Conservation (phyloP, 371 early-diverging fungal species). For the Circinella umbellata region DNA sequence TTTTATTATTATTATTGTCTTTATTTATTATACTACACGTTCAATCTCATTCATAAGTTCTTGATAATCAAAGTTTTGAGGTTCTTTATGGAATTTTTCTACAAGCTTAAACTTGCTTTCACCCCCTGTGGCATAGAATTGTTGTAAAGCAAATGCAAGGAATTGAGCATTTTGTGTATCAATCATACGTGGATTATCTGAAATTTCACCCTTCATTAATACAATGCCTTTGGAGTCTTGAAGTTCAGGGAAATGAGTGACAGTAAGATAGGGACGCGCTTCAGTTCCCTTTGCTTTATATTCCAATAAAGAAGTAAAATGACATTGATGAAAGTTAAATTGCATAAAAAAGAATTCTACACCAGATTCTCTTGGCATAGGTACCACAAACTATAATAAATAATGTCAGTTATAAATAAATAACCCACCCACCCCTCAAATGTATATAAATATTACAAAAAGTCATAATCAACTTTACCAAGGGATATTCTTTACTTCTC, state of each 20-base stretch:
- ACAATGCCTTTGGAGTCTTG: slow-evolving; percentile 80
- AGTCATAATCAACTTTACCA: slow-evolving; percentile 64
- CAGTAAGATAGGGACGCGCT: slow-evolving; percentile 83
- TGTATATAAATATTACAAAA: no score
- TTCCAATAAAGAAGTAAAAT: slow-evolving; percentile 89
- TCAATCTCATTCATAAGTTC: slow-evolving; percentile 70
- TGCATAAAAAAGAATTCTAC: slow-evolving; percentile 90
- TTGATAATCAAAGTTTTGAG: slow-evolving; percentile 79
- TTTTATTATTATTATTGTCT: background rate
- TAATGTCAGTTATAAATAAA: no score
- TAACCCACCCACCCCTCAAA: no score
- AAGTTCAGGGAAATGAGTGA: slow-evolving; percentile 91
- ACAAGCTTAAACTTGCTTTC: slow-evolving; percentile 69
- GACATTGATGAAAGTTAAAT: slow-evolving; percentile 80
- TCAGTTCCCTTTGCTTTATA: slow-evolving; percentile 84
- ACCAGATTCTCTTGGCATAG: slow-evolving; percentile 83
- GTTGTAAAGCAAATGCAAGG: slow-evolving; percentile 82
- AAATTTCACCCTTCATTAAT: slow-evolving; percentile 89
- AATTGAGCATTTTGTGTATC: slow-evolving; percentile 81
- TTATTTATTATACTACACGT: slow-evolving; percentile 48
- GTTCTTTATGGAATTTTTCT: slow-evolving; percentile 78
- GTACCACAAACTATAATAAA: slow-evolving; percentile 76
- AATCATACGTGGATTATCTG: slow-evolving; percentile 59
- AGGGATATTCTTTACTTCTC: slow-evolving; percentile 70
- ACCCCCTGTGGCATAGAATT: slow-evolving; percentile 87